Percentiles rank a stretch among this genome's conserved stretches.
Conservation (phyloP, 2,329 filamentous ascomycete genomes). For the Xylogone sp. region DNA sequence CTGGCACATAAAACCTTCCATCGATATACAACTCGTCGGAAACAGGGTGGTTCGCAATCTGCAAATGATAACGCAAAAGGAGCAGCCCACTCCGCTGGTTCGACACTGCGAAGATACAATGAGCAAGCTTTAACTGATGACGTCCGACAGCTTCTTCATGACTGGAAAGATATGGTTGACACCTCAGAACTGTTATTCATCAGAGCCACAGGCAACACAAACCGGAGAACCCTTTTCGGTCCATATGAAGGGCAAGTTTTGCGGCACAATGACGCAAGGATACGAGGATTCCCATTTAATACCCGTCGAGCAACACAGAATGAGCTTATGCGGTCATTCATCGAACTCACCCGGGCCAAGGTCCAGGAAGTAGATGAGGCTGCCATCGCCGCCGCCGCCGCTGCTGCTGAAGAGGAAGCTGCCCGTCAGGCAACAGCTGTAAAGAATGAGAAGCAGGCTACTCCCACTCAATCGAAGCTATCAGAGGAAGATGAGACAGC, state of each 20-base stretch:
- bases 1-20: constrained; percentile 98
- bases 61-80: constrained; percentile 94
- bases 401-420: constrained; percentile 43
- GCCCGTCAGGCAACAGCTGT: constrained; percentile 35
- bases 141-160: constrained; percentile 71
- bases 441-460: constrained; percentile 40
- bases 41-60: constrained; percentile 93
- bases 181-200: constrained; percentile 83
- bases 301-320: constrained; percentile 89
- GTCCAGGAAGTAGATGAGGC: constrained; percentile 72
- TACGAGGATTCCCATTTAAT: constrained; percentile 89
- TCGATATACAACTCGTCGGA: constrained; percentile 90
- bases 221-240: constrained; percentile 82
- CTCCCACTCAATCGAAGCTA: constrained; percentile 51
- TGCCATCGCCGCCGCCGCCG: constrained; percentile 46
- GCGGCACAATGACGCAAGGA: constrained; percentile 70
- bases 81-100: constrained; percentile 88
- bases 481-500: constrained; percentile 82
- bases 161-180: constrained; percentile 86
- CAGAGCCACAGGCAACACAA: constrained; percentile 81
- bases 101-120: constrained; percentile 86
- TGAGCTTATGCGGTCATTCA: constrained; percentile 90
- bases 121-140: constrained; percentile 89
- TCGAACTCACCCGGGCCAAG: constrained; percentile 89
- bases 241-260: constrained; percentile 88